Base-by-base conservation (phyloP, 208 protist genomes). In the Leishmania lainsoni region DNA sequence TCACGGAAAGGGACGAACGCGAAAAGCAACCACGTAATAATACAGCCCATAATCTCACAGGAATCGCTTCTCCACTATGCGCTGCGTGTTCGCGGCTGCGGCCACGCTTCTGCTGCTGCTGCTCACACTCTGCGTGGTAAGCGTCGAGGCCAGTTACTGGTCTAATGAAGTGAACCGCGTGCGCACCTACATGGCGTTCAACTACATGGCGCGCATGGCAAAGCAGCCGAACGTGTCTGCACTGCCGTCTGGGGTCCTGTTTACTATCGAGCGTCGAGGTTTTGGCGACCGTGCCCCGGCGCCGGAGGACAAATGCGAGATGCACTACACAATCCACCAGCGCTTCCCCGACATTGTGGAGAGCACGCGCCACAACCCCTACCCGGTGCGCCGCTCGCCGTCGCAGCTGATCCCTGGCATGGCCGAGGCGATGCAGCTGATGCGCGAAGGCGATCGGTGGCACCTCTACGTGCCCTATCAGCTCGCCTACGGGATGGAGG, bases 381-480 rank as follows among this genome's bases (percentile, higher is more conserved):
- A 87, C 69, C 92, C 96, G n/a, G 79, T 89, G 49, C 78, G 54
- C 5, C 94, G 97, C 54, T 75, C 80, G 17, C 91, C 92, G 6
- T 83, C 73, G 0, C 73, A 93, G 66, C 81, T 98, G 10, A 90
- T 95, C 29, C 75, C 73, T 1, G 93, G 87, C 35, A 89, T 93
- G 90, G 76, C 74, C 42, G 93, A 98, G 81, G 93, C 90, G 59
- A 86, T 98, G 81, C 83, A 94, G 88, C 76, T 94, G n/a, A 98
- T 98, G 94, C 91, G 91, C 29, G 92, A 95, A 77, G 94, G 94
- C 1, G 94, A 98, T 78, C 77, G 72, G 35, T 98, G 93, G 92
- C 83, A 89, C 56, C 75, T 96, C 71, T 93, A 90, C 75, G 81
- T 95, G 35, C 93, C 94, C 17, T 91, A 88, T 59, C 75, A 89